Conservation (phyloP, 2,329 filamentous ascomycete species). For the Trichophyton mentagrophytes region DNA sequence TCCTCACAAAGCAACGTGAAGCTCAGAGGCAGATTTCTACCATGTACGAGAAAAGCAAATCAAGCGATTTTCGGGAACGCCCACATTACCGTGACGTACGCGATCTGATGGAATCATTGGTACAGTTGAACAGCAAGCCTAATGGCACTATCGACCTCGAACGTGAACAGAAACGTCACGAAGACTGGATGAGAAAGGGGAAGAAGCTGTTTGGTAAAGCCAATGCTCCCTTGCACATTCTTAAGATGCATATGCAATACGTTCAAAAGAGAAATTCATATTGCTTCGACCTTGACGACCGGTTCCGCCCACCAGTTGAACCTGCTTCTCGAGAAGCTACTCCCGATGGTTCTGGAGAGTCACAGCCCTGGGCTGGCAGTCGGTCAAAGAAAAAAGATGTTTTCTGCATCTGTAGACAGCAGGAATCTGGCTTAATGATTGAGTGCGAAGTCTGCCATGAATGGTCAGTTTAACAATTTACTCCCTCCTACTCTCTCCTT, state of each 20-base stretch:
- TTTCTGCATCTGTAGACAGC: constrained; percentile 88
- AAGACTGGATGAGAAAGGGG: constrained; percentile 97
- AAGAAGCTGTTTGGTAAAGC: constrained; percentile 98
- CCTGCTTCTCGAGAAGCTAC: constrained; percentile 74
- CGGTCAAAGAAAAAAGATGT: constrained; percentile 60
- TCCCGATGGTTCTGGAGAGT: constrained; percentile 44
- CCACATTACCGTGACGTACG: constrained; percentile 84
- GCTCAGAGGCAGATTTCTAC: constrained; percentile 79
- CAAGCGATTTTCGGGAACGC: constrained; percentile 61
- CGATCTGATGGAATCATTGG: constrained; percentile 74
- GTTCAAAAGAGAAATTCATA: constrained; percentile 78
- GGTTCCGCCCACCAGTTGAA: constrained; percentile 78
- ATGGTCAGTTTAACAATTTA: constrained; percentile 50
- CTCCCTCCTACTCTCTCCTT: not conserved
- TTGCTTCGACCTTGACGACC: constrained; percentile 85
- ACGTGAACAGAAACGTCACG: constrained; percentile 83
- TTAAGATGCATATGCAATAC: constrained; percentile 87
- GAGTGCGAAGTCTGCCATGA: constrained; percentile 97
- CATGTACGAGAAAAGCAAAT: constrained; percentile 63
- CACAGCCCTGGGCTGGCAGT: constrained; percentile 28
- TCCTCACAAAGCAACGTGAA: constrained; percentile 89
- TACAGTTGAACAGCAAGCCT: constrained; percentile 85
- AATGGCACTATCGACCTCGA: constrained; percentile 83
- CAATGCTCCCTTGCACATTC: constrained; percentile 89
- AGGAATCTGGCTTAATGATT: constrained; percentile 98